phyloP scores from a whole-genome alignment of 2,329 filamentous ascomycete species.

The Ascocoryne sarcoides region DNA sequence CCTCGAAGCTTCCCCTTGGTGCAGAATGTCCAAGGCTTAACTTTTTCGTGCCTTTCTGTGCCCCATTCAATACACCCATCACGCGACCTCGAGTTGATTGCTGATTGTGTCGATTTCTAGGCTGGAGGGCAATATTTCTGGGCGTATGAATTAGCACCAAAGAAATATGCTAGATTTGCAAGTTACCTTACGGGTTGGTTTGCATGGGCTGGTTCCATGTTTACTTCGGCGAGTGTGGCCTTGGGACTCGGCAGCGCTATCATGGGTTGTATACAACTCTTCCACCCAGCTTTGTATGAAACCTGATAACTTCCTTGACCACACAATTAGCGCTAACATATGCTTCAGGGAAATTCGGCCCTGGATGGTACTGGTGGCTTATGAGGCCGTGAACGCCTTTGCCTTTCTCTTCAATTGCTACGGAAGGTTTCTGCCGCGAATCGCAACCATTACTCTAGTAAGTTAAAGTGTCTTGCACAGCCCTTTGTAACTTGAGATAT shows the following conservation, averaged over 20 bases:
- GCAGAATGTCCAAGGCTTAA: too few relatives aligned
- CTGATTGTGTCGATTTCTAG: too few relatives aligned
- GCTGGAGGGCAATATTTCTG: slow-evolving; percentile 38
- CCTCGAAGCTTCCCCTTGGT: too few relatives aligned
- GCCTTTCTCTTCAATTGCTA: slow-evolving; percentile 34
- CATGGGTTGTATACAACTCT: slow-evolving; percentile 43
- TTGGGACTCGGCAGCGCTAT: slow-evolving; percentile 38
- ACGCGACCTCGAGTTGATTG: too few relatives aligned
- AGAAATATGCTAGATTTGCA: slow-evolving; percentile 30
- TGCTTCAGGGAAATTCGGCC: slow-evolving; percentile 26
- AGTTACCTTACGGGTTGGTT: slow-evolving; percentile 38
- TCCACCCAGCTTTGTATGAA: slow-evolving; percentile 42
- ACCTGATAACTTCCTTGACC: neutral
- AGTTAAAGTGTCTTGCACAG: too few relatives aligned
- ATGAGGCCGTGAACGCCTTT: slow-evolving; percentile 30
- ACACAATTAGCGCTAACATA: too few relatives aligned
- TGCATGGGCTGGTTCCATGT: slow-evolving; percentile 45
- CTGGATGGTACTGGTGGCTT: slow-evolving; percentile 35
- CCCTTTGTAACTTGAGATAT: neutral
- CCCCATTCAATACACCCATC: too few relatives aligned
- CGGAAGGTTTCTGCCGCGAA: slow-evolving; percentile 27
- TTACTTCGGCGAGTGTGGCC: slow-evolving; percentile 43
- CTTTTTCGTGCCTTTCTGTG: too few relatives aligned
- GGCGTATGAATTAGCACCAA: slow-evolving; percentile 34
- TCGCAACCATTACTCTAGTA: slow-evolving; percentile 21